Evolutionary conservation across 768 basidiomycete species (phyloP).

Genomic region (Collybia nuda): DNA sequence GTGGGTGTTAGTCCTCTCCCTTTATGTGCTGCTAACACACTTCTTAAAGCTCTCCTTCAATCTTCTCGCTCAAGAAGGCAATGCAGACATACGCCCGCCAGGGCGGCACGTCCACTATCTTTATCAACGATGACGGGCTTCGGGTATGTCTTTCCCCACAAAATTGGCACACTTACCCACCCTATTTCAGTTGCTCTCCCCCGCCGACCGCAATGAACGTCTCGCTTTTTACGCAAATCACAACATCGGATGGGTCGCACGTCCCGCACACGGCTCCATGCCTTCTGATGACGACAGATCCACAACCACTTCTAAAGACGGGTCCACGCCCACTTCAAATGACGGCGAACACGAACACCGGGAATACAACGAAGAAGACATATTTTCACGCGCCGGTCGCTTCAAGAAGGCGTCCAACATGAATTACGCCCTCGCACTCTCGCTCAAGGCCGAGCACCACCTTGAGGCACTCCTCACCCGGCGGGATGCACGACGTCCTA

Average conservation of each 20-base stretch:
- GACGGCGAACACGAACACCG: not conserved
- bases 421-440: constrained; percentile 53
- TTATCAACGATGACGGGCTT: constrained; percentile 81
- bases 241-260: constrained; percentile 77
- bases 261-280: constrained; percentile 60
- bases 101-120: constrained; percentile 74
- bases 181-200: constrained; percentile 45
- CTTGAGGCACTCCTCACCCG: constrained; percentile 40
- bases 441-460: constrained; percentile 55
- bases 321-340: not conserved
- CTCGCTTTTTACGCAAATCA: constrained; percentile 70
- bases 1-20: constrained; percentile 37
- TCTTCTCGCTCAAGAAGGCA: constrained; percentile 74
- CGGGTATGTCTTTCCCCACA: constrained; percentile 19
- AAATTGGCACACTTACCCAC: no score
- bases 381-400: constrained; percentile 71
- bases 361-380: constrained; percentile 29
- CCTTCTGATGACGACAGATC: constrained; percentile 7
- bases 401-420: constrained; percentile 92
- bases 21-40: not conserved
- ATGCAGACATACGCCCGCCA: constrained; percentile 88
- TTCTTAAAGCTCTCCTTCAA: constrained; percentile 55
- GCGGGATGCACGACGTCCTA: not conserved
- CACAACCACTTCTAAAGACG: not conserved
- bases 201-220: constrained; percentile 60